phyloP scores from a whole-genome alignment of 495 filamentous ascomycete genomes.

The Penicillium cinerascens region DNA sequence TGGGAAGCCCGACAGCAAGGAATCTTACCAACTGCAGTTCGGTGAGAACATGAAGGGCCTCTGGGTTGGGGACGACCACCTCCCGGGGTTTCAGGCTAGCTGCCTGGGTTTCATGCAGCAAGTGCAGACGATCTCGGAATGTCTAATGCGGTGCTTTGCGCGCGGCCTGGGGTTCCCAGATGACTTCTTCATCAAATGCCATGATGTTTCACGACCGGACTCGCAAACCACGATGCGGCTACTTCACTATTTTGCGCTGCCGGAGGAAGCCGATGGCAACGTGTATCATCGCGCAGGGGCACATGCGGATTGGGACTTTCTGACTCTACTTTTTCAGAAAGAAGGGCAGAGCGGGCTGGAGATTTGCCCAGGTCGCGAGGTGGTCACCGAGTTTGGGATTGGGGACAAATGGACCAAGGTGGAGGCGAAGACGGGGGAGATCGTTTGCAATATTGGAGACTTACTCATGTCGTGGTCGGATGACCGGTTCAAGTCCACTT shows the following conservation, averaged over 20 bases:
- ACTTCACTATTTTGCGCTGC: constrained; percentile 55
- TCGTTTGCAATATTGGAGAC: constrained; percentile 67
- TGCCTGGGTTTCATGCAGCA: constrained; percentile 52
- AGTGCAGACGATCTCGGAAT: constrained; percentile 51
- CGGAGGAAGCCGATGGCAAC: constrained; percentile 37
- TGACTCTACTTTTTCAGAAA: constrained; percentile 64
- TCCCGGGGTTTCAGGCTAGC: constrained; percentile 48
- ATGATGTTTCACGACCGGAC: constrained; percentile 45
- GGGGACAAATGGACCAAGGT: constrained; percentile 62
- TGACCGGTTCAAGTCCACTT: constrained; percentile 64
- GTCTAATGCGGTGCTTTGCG: constrained; percentile 58
- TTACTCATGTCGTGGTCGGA: constrained; percentile 68
- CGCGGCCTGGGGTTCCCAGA: constrained; percentile 53
- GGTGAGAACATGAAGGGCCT: constrained; percentile 46
- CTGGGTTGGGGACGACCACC: constrained; percentile 49
- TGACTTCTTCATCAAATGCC: constrained; percentile 54
- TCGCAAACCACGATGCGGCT: constrained; percentile 56
- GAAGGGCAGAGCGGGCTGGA: constrained; percentile 60
- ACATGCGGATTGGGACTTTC: constrained; percentile 61
- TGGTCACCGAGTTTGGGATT: constrained; percentile 55
- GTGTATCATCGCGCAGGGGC: constrained; percentile 60
- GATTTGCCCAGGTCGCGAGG: constrained; percentile 63
- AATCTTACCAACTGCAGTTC: constrained; percentile 61
- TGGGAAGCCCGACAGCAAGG: constrained; percentile 58
- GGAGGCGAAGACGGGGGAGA: constrained; percentile 52